These are phyloP conservation scores for Fonsecaea monophora DNA, from an alignment of 2,329 filamentous ascomycete species.

Conservation along the genomic window DNA sequence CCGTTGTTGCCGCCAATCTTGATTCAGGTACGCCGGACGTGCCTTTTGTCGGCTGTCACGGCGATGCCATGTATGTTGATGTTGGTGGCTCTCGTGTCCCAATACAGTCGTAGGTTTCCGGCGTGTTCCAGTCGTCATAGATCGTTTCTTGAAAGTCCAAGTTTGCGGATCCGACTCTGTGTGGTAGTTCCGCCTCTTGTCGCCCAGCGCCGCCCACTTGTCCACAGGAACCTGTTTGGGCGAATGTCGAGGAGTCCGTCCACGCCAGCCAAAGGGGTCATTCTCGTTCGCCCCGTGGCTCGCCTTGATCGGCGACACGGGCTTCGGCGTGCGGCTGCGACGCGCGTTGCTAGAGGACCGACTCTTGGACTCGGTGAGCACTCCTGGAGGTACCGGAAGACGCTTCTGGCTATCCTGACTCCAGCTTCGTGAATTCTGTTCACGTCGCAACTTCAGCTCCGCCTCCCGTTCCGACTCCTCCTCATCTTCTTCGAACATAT, in stretches of 20 bases:
- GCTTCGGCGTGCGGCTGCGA: slow-evolving; percentile 60
- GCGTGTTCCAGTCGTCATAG: slow-evolving; percentile 51
- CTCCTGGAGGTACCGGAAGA: slow-evolving; percentile 57
- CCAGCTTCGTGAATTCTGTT: slow-evolving; percentile 76
- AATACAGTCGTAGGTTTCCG: slow-evolving; percentile 50
- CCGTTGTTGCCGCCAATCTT: slow-evolving; percentile 55
- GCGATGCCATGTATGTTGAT: slow-evolving; percentile 40
- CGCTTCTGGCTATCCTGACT: slow-evolving; percentile 73
- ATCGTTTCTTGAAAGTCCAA: slow-evolving; percentile 55
- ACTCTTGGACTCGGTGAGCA: slow-evolving; percentile 62
- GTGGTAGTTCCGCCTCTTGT: slow-evolving; percentile 75
- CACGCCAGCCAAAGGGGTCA: slow-evolving; percentile 50
- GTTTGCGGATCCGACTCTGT: slow-evolving; percentile 61
- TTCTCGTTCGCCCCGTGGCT: slow-evolving; percentile 75
- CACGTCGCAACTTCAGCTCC: slow-evolving; percentile 64
- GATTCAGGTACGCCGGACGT: slow-evolving; percentile 50
- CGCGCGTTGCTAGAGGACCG: slow-evolving; percentile 59
- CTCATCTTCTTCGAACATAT: slow-evolving; percentile 96
- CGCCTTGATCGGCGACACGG: slow-evolving; percentile 65
- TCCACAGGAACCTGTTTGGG: slow-evolving; percentile 64
- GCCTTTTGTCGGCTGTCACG: slow-evolving; percentile 47
- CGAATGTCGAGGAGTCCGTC: slow-evolving; percentile 66
- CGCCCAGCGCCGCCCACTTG: slow-evolving; percentile 89
- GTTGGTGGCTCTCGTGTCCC: slow-evolving; percentile 49
- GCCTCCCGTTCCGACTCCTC: slow-evolving; percentile 70